Percentiles rank a stretch among this genome's conserved stretches.
Conservation (phyloP, 768 basidiomycete species). For the Trametes maxima region DNA sequence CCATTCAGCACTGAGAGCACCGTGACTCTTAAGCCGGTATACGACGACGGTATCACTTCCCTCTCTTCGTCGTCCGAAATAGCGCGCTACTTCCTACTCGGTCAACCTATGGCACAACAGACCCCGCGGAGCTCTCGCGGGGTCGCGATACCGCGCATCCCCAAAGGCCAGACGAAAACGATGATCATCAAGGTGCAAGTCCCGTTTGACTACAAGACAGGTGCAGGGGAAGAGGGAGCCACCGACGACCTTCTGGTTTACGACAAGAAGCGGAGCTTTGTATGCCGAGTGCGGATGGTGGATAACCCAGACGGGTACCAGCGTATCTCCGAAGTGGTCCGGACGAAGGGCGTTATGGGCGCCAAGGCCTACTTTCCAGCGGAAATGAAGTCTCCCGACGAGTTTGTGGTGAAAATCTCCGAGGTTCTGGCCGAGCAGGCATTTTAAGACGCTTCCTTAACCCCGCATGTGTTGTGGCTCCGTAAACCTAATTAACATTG, state of each 20-base stretch:
- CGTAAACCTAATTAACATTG: too few relatives aligned
- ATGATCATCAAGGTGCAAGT: conserved; percentile 60
- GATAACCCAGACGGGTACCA: conserved; percentile 44
- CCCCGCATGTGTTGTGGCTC: too few relatives aligned
- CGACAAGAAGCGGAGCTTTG: conserved; percentile 56
- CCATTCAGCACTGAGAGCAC: conserved; percentile 47
- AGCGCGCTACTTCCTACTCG: conserved; percentile 32
- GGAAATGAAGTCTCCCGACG: conserved; percentile 48
- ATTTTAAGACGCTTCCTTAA: conserved; percentile 38
- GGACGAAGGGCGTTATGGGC: conserved; percentile 44
- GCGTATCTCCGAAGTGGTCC: conserved; percentile 40
- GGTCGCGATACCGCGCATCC: conserved; percentile 25
- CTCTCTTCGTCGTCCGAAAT: conserved; percentile 35
- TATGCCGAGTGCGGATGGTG: conserved; percentile 42
- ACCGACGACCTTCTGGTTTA: conserved; percentile 46
- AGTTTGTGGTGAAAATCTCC: conserved; percentile 51
- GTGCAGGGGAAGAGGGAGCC: conserved; percentile 19
- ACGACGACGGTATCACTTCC: conserved; percentile 23
- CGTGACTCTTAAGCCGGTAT: conserved; percentile 50
- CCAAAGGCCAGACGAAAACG: conserved; percentile 37
- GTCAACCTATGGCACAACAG: conserved; percentile 29
- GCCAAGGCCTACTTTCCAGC: conserved; percentile 60
- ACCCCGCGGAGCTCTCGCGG: conserved; percentile 25
- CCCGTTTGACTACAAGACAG: conserved; percentile 29
- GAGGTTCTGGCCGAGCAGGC: conserved; percentile 60